Evolutionary conservation across 2,329 filamentous ascomycete species (phyloP).

Genomic region (Aspergillus neotritici): DNA sequence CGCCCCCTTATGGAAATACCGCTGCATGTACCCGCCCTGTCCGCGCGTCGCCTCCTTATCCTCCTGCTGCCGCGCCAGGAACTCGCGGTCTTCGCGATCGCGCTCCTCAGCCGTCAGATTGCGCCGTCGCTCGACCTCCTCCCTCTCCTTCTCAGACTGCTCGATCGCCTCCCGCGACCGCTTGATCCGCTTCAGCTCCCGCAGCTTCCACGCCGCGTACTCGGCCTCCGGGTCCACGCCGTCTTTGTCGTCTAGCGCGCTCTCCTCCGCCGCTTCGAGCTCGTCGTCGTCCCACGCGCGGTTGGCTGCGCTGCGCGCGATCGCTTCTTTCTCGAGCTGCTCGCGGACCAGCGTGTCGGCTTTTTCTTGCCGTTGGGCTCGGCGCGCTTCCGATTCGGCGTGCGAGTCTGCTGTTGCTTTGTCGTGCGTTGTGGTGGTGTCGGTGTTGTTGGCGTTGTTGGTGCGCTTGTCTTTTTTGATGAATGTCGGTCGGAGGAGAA

Average conservation of each 20-base stretch:
- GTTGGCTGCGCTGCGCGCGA: slow-evolving; percentile 67
- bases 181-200: slow-evolving; percentile 83
- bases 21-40: slow-evolving; percentile 85
- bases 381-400: slow-evolving; percentile 38
- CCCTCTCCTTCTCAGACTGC: slow-evolving; percentile 73
- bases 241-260: slow-evolving; percentile 84
- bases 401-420: slow-evolving; percentile 26
- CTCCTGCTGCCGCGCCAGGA: slow-evolving; percentile 69
- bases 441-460: slow-evolving; percentile 23
- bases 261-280: slow-evolving; percentile 59
- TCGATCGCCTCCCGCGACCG: slow-evolving; percentile 82
- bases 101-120: slow-evolving; percentile 85
- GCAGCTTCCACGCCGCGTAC: slow-evolving; percentile 85
- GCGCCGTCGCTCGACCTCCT: slow-evolving; percentile 80
- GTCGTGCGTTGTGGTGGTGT: slow-evolving; percentile 7
- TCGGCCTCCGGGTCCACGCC: slow-evolving; percentile 81
- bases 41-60: slow-evolving; percentile 69
- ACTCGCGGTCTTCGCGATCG: slow-evolving; percentile 74
- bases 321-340: slow-evolving; percentile 75
- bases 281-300: slow-evolving; percentile 76
- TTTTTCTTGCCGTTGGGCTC: slow-evolving; percentile 59
- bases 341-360: slow-evolving; percentile 79
- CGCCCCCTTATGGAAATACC: slow-evolving; percentile 94
- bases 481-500: slow-evolving; percentile 61
- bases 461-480: slow-evolving; percentile 59